Base-by-base conservation (phyloP, 2,329 filamentous ascomycete species). In the Trichoderma sp. region DNA sequence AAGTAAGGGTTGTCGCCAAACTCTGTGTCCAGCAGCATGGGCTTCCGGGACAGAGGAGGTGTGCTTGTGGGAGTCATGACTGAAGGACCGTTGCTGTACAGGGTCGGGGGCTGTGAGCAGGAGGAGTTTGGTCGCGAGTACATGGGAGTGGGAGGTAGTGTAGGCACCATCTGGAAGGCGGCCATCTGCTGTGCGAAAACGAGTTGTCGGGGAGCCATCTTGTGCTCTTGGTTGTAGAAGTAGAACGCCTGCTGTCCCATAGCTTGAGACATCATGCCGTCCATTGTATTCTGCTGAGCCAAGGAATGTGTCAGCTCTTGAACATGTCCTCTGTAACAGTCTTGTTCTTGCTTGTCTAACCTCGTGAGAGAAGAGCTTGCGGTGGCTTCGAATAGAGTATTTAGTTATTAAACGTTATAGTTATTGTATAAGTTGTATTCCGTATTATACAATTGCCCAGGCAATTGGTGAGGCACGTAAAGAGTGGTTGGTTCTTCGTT, bases 141-240 rank as follows among this genome's bases (percentile, higher is more conserved):
- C 76, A 88, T 85, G 66, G 89, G 88, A 53, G 88, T 90, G 43
- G 88, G 88, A 20, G 88, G 88, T 77, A 91, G 82, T n/a, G 85
- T 84, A 57, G 86, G 86, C 32, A 66, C 81, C 78, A 85, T 82
- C 76, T 85, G 85, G 73, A 83, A 84, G 73, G 77, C 75, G 72
- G 84, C 69, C 58, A 68, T 71, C 47, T 71, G 83, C 73, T 88
- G 89, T 74, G 83, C 82, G 85, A 94, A 95, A 82, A 93, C 91
- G 69, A 90, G 90, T 82, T 95, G 92, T 78, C 91, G 88, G 78
- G 88, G 87, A 80, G 94, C 92, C 74, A 89, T 85, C 81, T 89
- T 90, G 74, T 91, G 87, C 76, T 96, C 93, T 75, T 92, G 90
- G 78, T 90, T 91, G 85, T 95, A 97, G 87, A 95, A 96, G 88